Base-by-base conservation (phyloP, 176 grass and related monocot genomes). In the Lolium multiflorum region DNA sequence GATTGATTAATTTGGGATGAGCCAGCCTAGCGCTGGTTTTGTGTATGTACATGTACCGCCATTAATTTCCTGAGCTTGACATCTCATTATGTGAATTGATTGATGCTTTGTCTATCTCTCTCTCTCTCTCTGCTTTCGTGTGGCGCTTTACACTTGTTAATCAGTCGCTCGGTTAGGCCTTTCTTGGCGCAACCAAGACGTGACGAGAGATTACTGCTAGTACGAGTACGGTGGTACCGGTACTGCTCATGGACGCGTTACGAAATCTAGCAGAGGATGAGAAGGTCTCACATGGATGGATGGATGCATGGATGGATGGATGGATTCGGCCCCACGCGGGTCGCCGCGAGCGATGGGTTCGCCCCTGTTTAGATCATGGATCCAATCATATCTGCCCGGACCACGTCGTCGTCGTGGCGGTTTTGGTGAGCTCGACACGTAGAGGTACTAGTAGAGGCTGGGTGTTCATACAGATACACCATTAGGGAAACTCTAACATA, bases 1-100 rank as follows among this genome's bases (percentile, higher is more conserved):
- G 59, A 71, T 77, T 71, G 81, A 62, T 91, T 88, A 87, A 88
- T 85, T 72, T 88, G 89, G 73, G 81, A 56, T 79, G 80, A 83
- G 63, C 74, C 66, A 74, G 89, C 6, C 80, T 83, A 57, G 64
- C 31, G 14, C 44, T 91, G 58, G 67, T 57, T 87, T 83, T 25
- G 16, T 44, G 7, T 82, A 76, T 83, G 85, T 91, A 91, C 76
- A 83, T 90, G 63, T 79, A 65, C 38, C 48, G 80, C 24, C 57
- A 84, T 80, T 79, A 46, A 85, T 85, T 88, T 58, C 13, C 81
- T 76, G 61, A 88, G 81, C 26, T 61, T 76, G 85, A 88, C 81
- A 85, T 61, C 41, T 79, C 68, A 61, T 60, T 70, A 76, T 81
- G 85, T 88, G 85, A 81, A 91, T 88, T 88, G 31, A 35, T 35